phyloP scores from a whole-genome alignment of 208 protist species.

The Blastocrithidia nonstop region DNA sequence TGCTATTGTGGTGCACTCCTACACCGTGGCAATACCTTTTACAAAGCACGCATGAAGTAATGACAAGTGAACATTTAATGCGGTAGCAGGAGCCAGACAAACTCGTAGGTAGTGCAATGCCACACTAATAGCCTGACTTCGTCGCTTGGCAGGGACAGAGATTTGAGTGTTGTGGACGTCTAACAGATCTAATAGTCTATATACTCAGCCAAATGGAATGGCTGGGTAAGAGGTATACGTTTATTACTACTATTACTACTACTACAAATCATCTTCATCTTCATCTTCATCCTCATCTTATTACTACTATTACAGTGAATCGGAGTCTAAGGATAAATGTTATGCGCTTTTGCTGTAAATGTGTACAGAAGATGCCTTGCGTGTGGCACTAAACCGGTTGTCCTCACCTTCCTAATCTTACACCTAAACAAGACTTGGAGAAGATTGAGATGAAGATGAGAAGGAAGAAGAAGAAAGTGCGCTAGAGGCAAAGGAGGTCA shows the following conservation, averaged over 20 bases:
- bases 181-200: constrained; percentile 50
- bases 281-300: too few relatives aligned
- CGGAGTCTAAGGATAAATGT: too few relatives aligned
- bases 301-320: too few relatives aligned
- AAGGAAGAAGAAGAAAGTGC: too few relatives aligned
- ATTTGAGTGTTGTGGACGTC: constrained; percentile 21
- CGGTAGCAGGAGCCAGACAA: constrained; percentile 18
- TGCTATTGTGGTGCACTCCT: constrained; percentile 40
- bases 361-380: too few relatives aligned
- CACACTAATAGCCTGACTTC: constrained; percentile 29
- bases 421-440: too few relatives aligned
- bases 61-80: constrained; percentile 34
- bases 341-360: too few relatives aligned
- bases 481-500: too few relatives aligned
- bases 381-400: too few relatives aligned
- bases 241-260: constrained; percentile 1
- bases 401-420: too few relatives aligned
- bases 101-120: constrained; percentile 29
- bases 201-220: constrained; percentile 71
- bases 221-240: constrained; percentile 13
- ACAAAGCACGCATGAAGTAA: constrained; percentile 51
- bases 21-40: constrained; percentile 27
- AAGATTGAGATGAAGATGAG: too few relatives aligned
- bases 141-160: constrained; percentile 31
- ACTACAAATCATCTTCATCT: not conserved